Conservation (phyloP, 495 filamentous ascomycete genomes). For the Podospora pseudoanserina region DNA sequence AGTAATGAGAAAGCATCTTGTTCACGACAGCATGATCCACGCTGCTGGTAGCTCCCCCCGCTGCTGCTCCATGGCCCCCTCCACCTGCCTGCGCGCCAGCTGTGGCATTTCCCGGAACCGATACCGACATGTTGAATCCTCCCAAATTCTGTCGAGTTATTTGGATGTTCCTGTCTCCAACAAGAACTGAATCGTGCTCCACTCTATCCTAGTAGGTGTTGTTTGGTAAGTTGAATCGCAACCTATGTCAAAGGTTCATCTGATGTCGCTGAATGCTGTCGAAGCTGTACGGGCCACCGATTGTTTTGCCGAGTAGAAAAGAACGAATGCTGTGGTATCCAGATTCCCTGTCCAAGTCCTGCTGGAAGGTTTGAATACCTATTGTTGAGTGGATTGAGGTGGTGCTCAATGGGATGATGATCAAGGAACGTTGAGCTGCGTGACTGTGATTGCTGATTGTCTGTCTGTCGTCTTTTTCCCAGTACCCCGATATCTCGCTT, state of each 20-base stretch:
- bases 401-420: background rate
- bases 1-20: slow-evolving; percentile 44
- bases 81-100: slow-evolving; percentile 11
- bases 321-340: background rate
- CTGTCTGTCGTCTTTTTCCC: background rate
- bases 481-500: background rate
- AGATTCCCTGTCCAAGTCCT: background rate
- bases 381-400: background rate
- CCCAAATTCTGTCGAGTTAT: background rate
- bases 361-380: background rate
- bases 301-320: background rate
- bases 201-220: background rate
- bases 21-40: slow-evolving; percentile 35
- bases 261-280: background rate
- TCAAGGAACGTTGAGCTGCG: background rate
- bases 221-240: background rate
- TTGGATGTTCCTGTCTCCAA: background rate
- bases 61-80: slow-evolving; percentile 1
- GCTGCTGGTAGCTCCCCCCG: slow-evolving; percentile 15
- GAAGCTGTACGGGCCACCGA: background rate
- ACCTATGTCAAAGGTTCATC: background rate
- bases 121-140: slow-evolving; percentile 11
- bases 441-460: background rate
- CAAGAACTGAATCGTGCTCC: background rate
- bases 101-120: slow-evolving; percentile 10